Evolutionary conservation across 2,329 filamentous ascomycete species (phyloP).

Genomic region (Phialophora tarda): DNA sequence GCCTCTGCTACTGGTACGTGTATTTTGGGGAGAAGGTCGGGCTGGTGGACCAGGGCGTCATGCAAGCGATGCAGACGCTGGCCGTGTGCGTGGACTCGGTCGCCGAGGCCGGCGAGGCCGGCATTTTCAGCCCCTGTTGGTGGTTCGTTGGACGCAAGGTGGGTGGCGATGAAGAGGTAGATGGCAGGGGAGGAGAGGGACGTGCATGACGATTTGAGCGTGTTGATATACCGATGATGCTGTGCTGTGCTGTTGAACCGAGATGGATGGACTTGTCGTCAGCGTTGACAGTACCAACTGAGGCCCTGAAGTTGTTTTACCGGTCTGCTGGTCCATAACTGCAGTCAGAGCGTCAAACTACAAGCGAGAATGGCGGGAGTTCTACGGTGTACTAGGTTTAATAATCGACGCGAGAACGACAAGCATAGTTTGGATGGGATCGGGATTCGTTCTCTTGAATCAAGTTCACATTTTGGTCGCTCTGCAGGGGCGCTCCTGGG

Average conservation of each 20-base stretch:
- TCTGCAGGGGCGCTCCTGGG: background rate
- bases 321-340: background rate
- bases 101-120: conserved; percentile 27
- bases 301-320: background rate
- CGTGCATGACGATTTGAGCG: background rate
- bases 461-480: background rate
- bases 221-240: background rate
- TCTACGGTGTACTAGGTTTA: background rate
- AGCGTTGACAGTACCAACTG: background rate
- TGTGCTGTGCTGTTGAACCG: background rate
- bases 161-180: background rate
- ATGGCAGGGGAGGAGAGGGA: background rate
- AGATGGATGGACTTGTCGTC: background rate
- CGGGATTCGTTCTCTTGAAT: background rate
- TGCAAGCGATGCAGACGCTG: conserved; percentile 17
- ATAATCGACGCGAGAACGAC: background rate
- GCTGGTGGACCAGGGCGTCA: conserved; percentile 32
- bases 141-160: conserved; percentile 38
- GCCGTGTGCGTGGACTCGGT: conserved; percentile 31
- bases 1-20: conserved; percentile 24
- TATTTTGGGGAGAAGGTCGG: conserved; percentile 33
- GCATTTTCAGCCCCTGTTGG: conserved; percentile 38
- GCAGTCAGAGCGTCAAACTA: background rate
- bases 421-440: background rate
- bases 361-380: background rate